Base-by-base conservation (phyloP, 768 basidiomycete genomes). In the Phallus indusiatus region DNA sequence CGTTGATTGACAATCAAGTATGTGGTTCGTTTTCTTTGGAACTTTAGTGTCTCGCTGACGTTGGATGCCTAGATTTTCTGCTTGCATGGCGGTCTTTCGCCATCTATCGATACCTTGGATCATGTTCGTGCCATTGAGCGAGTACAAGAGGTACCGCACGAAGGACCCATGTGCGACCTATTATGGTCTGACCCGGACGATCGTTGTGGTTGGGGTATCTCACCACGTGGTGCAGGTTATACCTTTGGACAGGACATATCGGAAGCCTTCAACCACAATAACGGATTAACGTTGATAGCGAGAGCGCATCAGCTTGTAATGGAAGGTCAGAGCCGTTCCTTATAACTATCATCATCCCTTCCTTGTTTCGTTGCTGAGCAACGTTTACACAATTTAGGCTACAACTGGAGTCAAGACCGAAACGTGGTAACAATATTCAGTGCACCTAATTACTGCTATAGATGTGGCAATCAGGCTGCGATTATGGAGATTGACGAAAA, bases 401-500 rank as follows among this genome's bases (percentile, higher is more conserved):
- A 90, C 72, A 96, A 93, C 71, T 98, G 95, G 95, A 93, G 94
- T 61, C 95, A 98, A 75, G 95, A 98, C 75, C 84, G 93, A 73
- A 98, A 97, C 71, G 95, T 99, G 21, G 95, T 99, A 64, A 99
- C 95, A 47, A 97, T 99, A 70, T 99, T 97, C 79, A 97, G 94
- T 64, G 96, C 96, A 65, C 96, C 96, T 47, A 99, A 99, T 76
- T 99, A 97, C 74, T 99, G 95, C 75, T 99, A 99, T 78, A 81
- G 96, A 71, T 99, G 96, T 71, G 96, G 96, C 56, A 99, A 99
- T 72, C 96, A 98, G 69, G 96, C 96, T 57, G 96, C 96, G 53
- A 99, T 99, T 72, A 95, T 99, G 86, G 96, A 99, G 74, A 96
- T 99, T 73, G 96, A 99, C 74, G 90, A 93, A 84, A 93, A 93